Evolutionary conservation across 2,329 filamentous ascomycete genomes (phyloP), one percentile per base, ranked within the genome.

Genomic region (Cytospora paraplurivora): DNA sequence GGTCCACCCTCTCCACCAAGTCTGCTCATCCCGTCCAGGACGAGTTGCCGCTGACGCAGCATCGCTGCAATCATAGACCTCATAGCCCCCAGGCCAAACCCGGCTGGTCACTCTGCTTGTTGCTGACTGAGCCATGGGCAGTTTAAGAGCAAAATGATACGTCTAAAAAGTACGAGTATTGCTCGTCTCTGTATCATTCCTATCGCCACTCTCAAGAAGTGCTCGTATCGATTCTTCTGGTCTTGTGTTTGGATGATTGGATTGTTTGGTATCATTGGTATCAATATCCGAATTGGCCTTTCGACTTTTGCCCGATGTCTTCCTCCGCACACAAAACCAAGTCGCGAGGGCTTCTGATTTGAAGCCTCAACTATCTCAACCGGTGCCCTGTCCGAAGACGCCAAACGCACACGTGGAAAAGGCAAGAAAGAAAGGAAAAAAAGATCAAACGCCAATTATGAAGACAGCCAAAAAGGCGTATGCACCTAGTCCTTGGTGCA

Each of bases 201-300:
- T 33, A n/a, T 17, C n/a, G 12, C 13, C 37, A 56, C 54, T 50
- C 32, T 37, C 11, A 6, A 6, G 32, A 27, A 49, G 37, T 35
- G 13, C 15, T 13, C 19, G 19, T 33, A 38, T 34, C 19, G 38
- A 4, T 57, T 15, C 4, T 49, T 21, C 27, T 4, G 27, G 27
- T 52, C 49, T 47, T 65, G 21, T 32, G 38, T 47, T 47, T 47
- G n/a, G 44, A 47, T 60, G 52, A 47, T 49, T 54, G 34, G 47
- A 32, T 63, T 55, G 19, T 58, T 50, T 66, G 64, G 64, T 66
- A 66, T 66, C 64, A 66, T 60, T 66, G 64, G 64, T 66, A 66
- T 66, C 64, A 58, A 55, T 63, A 50, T 65, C 52, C n/a, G 44
- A 19, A 55, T 50, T 59, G 63, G 53, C 37, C 47, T 62, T 56